Percentiles rank a stretch among this genome's conserved stretches.
Evolutionary conservation across 306 rosid genomes (phyloP).

Genomic region (Herpetospermum pedunculosum): DNA sequence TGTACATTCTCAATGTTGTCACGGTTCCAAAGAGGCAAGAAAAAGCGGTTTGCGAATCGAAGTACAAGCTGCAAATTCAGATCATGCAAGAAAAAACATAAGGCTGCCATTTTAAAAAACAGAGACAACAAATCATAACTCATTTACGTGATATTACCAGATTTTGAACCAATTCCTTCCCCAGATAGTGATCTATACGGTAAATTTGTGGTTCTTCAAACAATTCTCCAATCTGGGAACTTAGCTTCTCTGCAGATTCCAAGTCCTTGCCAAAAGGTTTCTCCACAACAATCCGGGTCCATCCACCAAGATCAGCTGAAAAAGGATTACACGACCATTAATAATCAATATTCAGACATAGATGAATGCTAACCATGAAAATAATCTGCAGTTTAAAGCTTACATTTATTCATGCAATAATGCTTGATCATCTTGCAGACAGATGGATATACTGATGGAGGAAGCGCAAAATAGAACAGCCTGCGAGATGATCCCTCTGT

Average conservation of each 20-base stretch:
- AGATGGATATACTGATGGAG: conserved; percentile 94
- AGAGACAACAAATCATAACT: conserved; percentile 8
- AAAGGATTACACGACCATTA: not conserved
- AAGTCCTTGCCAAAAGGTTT: conserved; percentile 97
- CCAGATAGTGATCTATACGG: conserved; percentile 96
- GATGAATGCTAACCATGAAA: not conserved
- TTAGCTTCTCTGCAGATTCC: conserved; percentile 78
- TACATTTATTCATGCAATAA: conserved; percentile 76
- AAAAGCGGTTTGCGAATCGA: conserved; percentile 90
- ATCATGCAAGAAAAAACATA: conserved; percentile 18
- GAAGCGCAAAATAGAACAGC: conserved; percentile 96
- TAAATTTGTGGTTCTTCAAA: conserved; percentile 83
- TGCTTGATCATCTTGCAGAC: conserved; percentile 84
- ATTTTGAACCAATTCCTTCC: conserved; percentile 94
- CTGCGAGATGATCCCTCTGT: conserved; percentile 63
- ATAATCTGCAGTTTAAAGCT: conserved; percentile 20
- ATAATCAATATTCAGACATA: not conserved
- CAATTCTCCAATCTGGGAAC: conserved; percentile 73
- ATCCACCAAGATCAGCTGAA: conserved; percentile 87
- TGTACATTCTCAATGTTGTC: conserved; percentile 90
- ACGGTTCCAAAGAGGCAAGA: conserved; percentile 94
- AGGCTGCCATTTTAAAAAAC: conserved; percentile 13
- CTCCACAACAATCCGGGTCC: conserved; percentile 98
- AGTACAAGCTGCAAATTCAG: conserved; percentile 73
- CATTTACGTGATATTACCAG: conserved; percentile 40